phyloP scores from a whole-genome alignment of 2,329 filamentous ascomycete species.

The Sphaerulina populicola region DNA sequence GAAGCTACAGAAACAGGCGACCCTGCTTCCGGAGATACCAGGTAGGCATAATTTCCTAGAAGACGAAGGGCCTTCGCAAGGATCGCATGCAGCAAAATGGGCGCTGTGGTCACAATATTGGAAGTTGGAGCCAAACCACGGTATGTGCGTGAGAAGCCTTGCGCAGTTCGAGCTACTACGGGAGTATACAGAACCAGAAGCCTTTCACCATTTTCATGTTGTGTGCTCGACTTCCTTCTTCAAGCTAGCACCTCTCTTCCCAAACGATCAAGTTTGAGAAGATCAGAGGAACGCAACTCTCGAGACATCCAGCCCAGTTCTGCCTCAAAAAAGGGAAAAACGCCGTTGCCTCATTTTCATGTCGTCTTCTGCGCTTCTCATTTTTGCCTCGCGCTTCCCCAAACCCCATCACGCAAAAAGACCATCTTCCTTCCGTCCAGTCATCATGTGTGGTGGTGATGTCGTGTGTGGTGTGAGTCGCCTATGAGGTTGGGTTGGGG shows the following conservation, averaged over 20 bases:
- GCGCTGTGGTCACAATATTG: too few species aligned
- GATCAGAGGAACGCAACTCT: conserved; percentile 9
- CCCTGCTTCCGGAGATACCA: too few species aligned
- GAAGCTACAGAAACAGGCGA: too few species aligned
- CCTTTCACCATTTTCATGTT: conserved; percentile 13
- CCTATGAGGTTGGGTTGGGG: conserved; percentile 69
- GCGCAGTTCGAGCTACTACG: conserved; percentile 17
- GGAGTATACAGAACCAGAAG: conserved; percentile 11
- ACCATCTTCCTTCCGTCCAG: conserved; percentile 2
- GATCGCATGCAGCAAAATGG: too few species aligned
- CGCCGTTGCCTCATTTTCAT: conserved; percentile 8
- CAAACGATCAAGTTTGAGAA: background rate
- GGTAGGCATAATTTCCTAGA: too few species aligned
- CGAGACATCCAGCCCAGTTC: conserved; percentile 15
- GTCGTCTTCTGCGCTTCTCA: conserved; percentile 5
- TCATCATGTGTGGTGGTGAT: conserved; percentile 2
- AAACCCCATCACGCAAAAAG: conserved; percentile 1
- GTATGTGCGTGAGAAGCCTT: conserved; percentile 10
- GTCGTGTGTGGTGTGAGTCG: conserved; percentile 2
- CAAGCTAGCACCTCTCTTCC: conserved; percentile 9
- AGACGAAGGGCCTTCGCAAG: too few species aligned
- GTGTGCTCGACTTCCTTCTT: conserved; percentile 16
- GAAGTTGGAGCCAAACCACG: background rate
- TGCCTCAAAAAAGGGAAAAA: conserved; percentile 5
- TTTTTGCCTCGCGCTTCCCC: conserved; percentile 2